Evolutionary conservation across 164 flowering plant species (phyloP).

Genomic region (Aristolochia californica): DNA sequence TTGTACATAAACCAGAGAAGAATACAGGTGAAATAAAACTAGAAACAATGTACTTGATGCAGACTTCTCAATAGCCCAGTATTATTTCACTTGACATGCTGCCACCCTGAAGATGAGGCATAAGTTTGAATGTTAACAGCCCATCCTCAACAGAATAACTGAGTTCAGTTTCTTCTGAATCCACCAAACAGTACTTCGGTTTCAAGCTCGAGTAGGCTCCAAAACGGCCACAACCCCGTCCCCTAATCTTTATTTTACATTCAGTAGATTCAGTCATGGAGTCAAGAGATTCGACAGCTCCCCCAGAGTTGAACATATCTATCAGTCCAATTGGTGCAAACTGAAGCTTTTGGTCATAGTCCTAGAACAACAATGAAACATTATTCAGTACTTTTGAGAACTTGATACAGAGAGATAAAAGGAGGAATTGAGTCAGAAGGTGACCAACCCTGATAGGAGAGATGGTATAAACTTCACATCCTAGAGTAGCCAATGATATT

Average conservation of each 20-base stretch:
- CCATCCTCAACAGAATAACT: conserved; percentile 26
- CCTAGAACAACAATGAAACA: conserved; percentile 26
- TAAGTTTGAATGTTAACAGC: conserved; percentile 32
- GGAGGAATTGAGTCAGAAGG: not conserved
- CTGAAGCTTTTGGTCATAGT: conserved; percentile 21
- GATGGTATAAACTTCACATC: conserved; percentile 39
- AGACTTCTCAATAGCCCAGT: conserved; percentile 20
- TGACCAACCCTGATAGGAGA: conserved; percentile 43
- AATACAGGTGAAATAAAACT: too few relatives aligned
- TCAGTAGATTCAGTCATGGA: conserved; percentile 15
- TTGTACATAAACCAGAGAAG: too few relatives aligned
- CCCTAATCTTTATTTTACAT: conserved; percentile 25
- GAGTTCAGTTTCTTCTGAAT: conserved; percentile 30
- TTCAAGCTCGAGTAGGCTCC: conserved; percentile 47
- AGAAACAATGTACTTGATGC: too few relatives aligned
- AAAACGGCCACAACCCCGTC: conserved; percentile 45
- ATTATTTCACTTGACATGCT: conserved; percentile 31
- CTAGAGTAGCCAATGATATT: conserved; percentile 27
- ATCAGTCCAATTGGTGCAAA: conserved; percentile 67
- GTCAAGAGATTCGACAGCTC: conserved; percentile 40
- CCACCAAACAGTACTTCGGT: conserved; percentile 40
- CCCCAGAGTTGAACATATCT: conserved; percentile 75
- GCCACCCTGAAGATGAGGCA: conserved; percentile 18
- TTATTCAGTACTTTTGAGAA: not conserved
- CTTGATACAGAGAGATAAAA: not conserved